Conservation (phyloP, 2,329 filamentous ascomycete species). For the Beauveria australis region DNA sequence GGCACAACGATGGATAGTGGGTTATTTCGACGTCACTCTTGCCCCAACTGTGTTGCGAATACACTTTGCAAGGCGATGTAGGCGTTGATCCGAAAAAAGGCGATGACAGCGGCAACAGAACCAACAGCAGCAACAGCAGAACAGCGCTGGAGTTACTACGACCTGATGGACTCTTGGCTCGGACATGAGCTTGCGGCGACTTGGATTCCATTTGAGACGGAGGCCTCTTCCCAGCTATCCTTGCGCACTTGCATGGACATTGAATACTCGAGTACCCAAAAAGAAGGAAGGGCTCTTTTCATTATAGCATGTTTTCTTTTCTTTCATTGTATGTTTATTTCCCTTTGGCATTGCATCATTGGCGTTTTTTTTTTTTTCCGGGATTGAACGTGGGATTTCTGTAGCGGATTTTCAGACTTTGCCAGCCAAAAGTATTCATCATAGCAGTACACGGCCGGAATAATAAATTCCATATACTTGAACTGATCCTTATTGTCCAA, state of each 20-base stretch:
- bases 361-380: slow-evolving; percentile 5
- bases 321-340: not conserved
- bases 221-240: not conserved
- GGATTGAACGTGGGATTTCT: not conserved
- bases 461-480: not conserved
- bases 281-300: not conserved
- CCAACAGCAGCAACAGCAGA: not conserved
- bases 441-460: not conserved
- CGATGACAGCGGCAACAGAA: not conserved
- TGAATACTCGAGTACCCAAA: not conserved
- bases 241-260: not conserved
- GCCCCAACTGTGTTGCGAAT: too few relatives aligned
- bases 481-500: not conserved
- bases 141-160: not conserved
- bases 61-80: too few relatives aligned
- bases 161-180: too few relatives aligned
- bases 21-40: too few relatives aligned
- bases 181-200: not conserved
- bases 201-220: not conserved
- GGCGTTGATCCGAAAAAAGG: not conserved
- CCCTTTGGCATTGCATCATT: slow-evolving; percentile 1
- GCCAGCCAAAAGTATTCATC: not conserved
- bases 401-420: not conserved
- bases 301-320: not conserved
- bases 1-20: too few relatives aligned